Evolutionary conservation across 176 grass and related monocot genomes (phyloP), one percentile per base, ranked within the genome.

Genomic region (Oryza rufipogon): DNA sequence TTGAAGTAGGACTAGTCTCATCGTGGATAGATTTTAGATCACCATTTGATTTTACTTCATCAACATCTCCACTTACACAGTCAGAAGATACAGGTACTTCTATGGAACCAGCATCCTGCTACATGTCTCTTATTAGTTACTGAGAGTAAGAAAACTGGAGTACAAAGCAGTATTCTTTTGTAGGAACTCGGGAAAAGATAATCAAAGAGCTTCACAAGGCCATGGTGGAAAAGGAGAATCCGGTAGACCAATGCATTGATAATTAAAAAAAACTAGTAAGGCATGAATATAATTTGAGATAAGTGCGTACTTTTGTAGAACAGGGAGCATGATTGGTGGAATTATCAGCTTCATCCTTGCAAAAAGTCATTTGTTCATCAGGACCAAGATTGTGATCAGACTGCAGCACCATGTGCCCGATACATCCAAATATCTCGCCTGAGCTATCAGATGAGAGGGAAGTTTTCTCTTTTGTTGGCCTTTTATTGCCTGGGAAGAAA

Each of bases 401-500:
- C 66, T 83, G 74, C 74, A 67, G 46, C 80, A 0, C 65, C 28
- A 67, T 78, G 81, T 45, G 48, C 22, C 78, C 84, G 39, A 84
- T 26, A 78, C 56, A 81, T 64, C 69, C 67, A 64, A 81, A 17
- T 5, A 46, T 86, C 54, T 79, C 80, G 23, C 71, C 36, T 58
- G 58, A 77, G n/a, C 49, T 72, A 84, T 76, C 80, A 81, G 70
- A 84, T 42, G 87, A 81, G 64, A 79, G 45, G 74, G 14, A 69
- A 42, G 66, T 54, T 87, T 92, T 91, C 70, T 91, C 89, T 92
- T 91, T 87, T 77, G 78, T 60, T 14, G 66, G 46, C 19, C 58
- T 98, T 80, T 90, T 98, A 85, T 66, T 90, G 78, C 73, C 94
- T 56, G 80, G 77, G 75, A 96, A 96, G 88, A 99, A 96, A 89